Evolutionary conservation across 2,329 filamentous ascomycete species (phyloP), one percentile per base, ranked within the genome.

Genomic region (Sarocladium oryzae): DNA sequence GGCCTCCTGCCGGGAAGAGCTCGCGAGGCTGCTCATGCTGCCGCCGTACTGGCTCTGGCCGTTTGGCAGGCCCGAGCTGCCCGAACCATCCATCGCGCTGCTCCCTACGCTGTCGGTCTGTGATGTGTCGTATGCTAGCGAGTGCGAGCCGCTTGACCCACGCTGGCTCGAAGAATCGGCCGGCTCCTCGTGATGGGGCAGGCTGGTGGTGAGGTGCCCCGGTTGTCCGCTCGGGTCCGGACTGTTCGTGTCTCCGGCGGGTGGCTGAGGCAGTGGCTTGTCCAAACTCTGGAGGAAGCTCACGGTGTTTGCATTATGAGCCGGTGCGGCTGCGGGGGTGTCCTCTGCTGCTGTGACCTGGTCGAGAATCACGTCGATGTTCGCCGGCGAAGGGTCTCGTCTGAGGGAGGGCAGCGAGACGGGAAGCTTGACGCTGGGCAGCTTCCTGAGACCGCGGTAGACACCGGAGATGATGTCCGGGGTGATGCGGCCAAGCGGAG

Each of bases 251-350:
- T 32, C 21, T 16, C 46, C 18, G n/a, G 61, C 69, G 23, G 78
- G 77, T 21, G 77, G 70, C 54, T 75, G 71, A 32, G 78, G 79
- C 20, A 82, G 63, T 46, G 79, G 78, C 62, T 82, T 82, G 58
- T 73, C 72, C 56, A 82, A 76, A 58, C 77, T 81, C 53, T 76
- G 69, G 59, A 79, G 77, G 48, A 81, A 64, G 56, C 74, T 82
- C 62, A 79, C 55, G 57, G 72, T 76, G 56, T 75, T 70, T 53
- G 67, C 77, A 80, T 81, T 76, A 66, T 76, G 69, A 53, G n/a
- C 7, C 13, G 13, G 18, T 10, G 20, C 16, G 7, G 41, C 21
- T 20, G 20, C 4, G 26, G 28, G 8, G 4, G 43, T 13, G 16
- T 33, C 28, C 9, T 48, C 26, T 23, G n/a, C 26, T 23, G n/a